Conservation (phyloP, 2,329 filamentous ascomycete species). For the Alternaria atra region DNA sequence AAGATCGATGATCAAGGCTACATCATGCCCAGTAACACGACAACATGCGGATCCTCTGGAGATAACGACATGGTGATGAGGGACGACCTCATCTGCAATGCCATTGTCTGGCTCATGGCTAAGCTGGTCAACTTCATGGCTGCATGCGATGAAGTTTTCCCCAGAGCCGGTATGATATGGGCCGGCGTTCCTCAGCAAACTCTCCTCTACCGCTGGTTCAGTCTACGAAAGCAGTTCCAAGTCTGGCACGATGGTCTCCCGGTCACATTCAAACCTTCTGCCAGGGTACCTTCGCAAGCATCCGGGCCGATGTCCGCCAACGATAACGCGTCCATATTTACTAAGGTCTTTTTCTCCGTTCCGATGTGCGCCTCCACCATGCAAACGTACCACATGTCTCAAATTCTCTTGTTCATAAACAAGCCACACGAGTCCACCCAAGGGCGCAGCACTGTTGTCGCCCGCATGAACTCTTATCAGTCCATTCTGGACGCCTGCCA, state of each 20-base stretch:
- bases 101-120: slow-evolving; percentile 71
- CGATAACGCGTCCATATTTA: slow-evolving; percentile 54
- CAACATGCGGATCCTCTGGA: slow-evolving; percentile 52
- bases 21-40: slow-evolving; percentile 57
- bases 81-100: slow-evolving; percentile 71
- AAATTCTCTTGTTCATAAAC: slow-evolving; percentile 69
- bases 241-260: slow-evolving; percentile 68
- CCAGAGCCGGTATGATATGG: slow-evolving; percentile 50
- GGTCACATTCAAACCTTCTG: slow-evolving; percentile 67
- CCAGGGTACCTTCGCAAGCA: slow-evolving; percentile 53
- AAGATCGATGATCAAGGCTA: slow-evolving; percentile 64
- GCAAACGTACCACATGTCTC: slow-evolving; percentile 71
- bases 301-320: slow-evolving; percentile 32
- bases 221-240: slow-evolving; percentile 65
- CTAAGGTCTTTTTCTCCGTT: slow-evolving; percentile 70
- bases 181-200: slow-evolving; percentile 60
- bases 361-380: slow-evolving; percentile 72
- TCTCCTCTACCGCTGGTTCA: slow-evolving; percentile 62
- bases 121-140: slow-evolving; percentile 73
- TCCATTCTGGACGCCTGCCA: slow-evolving; percentile 64
- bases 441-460: slow-evolving; percentile 61
- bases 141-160: slow-evolving; percentile 61
- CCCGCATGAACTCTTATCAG: slow-evolving; percentile 65
- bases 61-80: slow-evolving; percentile 61
- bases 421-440: slow-evolving; percentile 65